Evolutionary conservation across 2,329 filamentous ascomycete genomes (phyloP).

Genomic region (Nannizziopsis barbatae): DNA sequence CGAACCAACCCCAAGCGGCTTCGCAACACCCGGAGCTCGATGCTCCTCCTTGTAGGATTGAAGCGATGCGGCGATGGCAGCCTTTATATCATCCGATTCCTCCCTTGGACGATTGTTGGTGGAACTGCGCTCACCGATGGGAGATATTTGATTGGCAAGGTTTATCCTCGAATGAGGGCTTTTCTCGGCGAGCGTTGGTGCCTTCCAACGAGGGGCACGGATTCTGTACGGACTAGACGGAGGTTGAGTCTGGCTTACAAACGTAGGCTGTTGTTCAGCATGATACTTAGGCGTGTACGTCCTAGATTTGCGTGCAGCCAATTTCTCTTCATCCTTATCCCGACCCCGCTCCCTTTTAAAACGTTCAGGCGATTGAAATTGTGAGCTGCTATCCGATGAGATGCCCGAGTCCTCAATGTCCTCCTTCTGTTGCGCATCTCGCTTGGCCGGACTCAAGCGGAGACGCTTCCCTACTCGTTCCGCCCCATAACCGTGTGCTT

Average conservation of each 20-base stretch:
- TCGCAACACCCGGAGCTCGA: neutral
- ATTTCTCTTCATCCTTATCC: conserved; percentile 3
- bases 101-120: neutral
- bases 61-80: conserved; percentile 32
- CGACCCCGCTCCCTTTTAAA: neutral
- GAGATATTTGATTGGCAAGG: neutral
- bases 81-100: conserved; percentile 25
- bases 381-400: neutral
- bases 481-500: conserved; percentile 10
- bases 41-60: conserved; percentile 27
- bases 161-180: neutral
- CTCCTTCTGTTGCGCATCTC: neutral
- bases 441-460: conserved; percentile 19
- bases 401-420: neutral
- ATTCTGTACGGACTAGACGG: conserved; percentile 42
- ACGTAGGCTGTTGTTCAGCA: conserved; percentile 34
- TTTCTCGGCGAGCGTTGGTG: conserved; percentile 20
- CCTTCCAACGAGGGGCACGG: conserved; percentile 42
- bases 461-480: conserved; percentile 28
- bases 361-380: neutral
- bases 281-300: conserved; percentile 34
- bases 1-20: neutral
- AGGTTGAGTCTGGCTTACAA: conserved; percentile 40
- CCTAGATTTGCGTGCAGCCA: conserved; percentile 27
- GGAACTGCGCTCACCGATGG: neutral